A percentile compares a stretch with the other conserved stretches of the same genome.
Evolutionary conservation across 2,329 filamentous ascomycete genomes (phyloP).

Genomic region (Lecanosticta acicola): DNA sequence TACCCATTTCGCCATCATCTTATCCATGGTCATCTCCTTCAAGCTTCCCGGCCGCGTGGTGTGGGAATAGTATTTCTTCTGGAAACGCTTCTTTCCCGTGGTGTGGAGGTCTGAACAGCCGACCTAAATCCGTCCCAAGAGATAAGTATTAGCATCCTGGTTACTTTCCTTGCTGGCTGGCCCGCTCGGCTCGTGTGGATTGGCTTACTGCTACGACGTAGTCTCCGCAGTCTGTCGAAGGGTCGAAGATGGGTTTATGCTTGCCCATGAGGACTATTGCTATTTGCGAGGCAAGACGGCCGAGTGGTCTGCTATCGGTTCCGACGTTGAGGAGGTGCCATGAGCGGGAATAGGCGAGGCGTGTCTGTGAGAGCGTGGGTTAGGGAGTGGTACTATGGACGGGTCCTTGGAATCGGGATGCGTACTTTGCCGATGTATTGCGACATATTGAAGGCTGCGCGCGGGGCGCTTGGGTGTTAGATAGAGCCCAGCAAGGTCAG

Average conservation of each 20-base stretch:
- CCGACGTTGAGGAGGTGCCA: constrained; percentile 85
- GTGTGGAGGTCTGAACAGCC: constrained; percentile 80
- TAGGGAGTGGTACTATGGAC: background rate
- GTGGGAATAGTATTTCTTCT: constrained; percentile 95
- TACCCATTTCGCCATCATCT: constrained; percentile 81
- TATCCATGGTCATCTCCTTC: constrained; percentile 87
- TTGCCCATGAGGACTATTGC: constrained; percentile 92
- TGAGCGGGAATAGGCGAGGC: constrained; percentile 88
- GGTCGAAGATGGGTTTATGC: constrained; percentile 97
- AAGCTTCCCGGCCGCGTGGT: constrained; percentile 84
- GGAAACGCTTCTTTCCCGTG: constrained; percentile 85
- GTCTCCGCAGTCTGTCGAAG: constrained; percentile 96
- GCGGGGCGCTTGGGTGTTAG: background rate
- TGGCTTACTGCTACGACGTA: constrained; percentile 74
- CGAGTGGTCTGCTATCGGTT: constrained; percentile 68
- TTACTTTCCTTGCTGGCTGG: too few relatives aligned
- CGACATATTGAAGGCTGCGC: constrained; percentile 55
- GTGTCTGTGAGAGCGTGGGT: constrained; percentile 56
- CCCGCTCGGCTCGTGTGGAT: background rate
- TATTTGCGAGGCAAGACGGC: constrained; percentile 81
- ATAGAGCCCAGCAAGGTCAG: too few relatives aligned
- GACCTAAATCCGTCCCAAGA: too few relatives aligned
- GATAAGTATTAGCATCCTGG: too few relatives aligned
- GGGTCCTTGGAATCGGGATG: constrained; percentile 25
- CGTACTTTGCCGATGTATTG: constrained; percentile 69